Conservation (phyloP, 192 early-diverging fungal genomes). For the Podila minutissima region DNA sequence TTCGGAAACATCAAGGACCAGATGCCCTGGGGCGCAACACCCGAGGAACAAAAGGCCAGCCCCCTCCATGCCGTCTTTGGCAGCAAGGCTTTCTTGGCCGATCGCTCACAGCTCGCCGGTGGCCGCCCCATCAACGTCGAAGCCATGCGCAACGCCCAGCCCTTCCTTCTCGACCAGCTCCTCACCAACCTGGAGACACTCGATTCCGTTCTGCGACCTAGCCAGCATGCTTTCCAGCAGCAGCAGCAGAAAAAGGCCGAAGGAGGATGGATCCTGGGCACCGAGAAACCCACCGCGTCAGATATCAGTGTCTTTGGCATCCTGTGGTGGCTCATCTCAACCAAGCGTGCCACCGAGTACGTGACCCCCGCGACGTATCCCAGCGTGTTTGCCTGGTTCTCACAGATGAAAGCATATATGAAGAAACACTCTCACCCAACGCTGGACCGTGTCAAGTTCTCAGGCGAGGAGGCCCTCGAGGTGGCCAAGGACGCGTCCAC, state of each 20-base stretch:
- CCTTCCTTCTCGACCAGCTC: conserved; percentile 26
- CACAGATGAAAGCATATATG: conserved; percentile 33
- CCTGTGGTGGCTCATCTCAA: conserved; percentile 31
- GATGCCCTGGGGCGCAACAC: conserved; percentile 37
- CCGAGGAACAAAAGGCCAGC: conserved; percentile 29
- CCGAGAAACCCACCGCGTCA: conserved; percentile 13
- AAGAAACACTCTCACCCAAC: conserved; percentile 21
- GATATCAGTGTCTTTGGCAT: conserved; percentile 38
- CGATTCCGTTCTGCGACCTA: conserved; percentile 11
- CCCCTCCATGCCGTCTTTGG: conserved; percentile 24
- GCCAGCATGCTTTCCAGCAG: background rate
- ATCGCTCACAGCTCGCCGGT: conserved; percentile 26
- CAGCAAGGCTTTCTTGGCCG: conserved; percentile 22
- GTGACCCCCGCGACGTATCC: conserved; percentile 19
- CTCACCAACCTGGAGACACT: conserved; percentile 26
- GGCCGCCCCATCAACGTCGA: conserved; percentile 16
- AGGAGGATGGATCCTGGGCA: conserved; percentile 47
- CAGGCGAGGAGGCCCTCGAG: conserved; percentile 45
- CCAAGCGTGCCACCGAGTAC: conserved; percentile 22
- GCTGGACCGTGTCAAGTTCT: conserved; percentile 22
- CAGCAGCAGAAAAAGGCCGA: conserved; percentile 11
- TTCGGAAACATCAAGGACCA: conserved; percentile 26
- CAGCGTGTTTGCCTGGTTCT: conserved; percentile 33
- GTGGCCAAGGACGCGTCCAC: conserved; percentile 13
- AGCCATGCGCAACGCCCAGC: conserved; percentile 9